Conservation (phyloP, 2,329 filamentous ascomycete genomes). For the Verticillium zaregamsianum region DNA sequence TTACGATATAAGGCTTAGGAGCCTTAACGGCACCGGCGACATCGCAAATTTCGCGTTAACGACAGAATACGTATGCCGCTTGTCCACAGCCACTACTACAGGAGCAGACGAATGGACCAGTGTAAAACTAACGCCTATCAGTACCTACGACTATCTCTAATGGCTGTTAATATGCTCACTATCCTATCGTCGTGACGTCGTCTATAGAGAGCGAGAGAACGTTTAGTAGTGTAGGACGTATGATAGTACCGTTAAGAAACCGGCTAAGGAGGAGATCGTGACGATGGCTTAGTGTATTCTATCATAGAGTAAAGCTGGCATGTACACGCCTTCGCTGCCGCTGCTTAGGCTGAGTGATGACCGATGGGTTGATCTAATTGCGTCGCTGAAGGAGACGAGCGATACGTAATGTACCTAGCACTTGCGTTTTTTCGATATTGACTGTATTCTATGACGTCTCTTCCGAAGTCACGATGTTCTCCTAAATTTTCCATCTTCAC, state of each 20-base stretch:
- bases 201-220: conserved; percentile 7
- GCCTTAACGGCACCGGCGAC: neutral
- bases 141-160: conserved; percentile 5
- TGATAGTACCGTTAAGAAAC: conserved; percentile 6
- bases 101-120: conserved; percentile 4
- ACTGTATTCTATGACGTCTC: neutral
- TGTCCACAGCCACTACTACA: conserved; percentile 4
- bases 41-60: neutral
- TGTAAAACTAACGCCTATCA: conserved; percentile 5
- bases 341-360: conserved; percentile 3
- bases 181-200: conserved; percentile 7
- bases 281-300: conserved; percentile 7
- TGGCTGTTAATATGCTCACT: conserved; percentile 9
- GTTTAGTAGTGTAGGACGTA: conserved; percentile 5
- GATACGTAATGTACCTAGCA: neutral
- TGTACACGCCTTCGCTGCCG: conserved; percentile 5
- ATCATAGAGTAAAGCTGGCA: conserved; percentile 6
- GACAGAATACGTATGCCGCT: neutral
- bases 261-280: conserved; percentile 6
- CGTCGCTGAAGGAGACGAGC: conserved; percentile 1
- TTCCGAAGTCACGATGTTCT: neutral
- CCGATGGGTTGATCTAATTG: conserved; percentile 2
- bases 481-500: neutral
- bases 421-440: neutral
- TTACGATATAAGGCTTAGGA: neutral